These are phyloP conservation scores for Mycena olivaceomarginata DNA, from an alignment of 768 basidiomycete species.

Conservation along the genomic window DNA sequence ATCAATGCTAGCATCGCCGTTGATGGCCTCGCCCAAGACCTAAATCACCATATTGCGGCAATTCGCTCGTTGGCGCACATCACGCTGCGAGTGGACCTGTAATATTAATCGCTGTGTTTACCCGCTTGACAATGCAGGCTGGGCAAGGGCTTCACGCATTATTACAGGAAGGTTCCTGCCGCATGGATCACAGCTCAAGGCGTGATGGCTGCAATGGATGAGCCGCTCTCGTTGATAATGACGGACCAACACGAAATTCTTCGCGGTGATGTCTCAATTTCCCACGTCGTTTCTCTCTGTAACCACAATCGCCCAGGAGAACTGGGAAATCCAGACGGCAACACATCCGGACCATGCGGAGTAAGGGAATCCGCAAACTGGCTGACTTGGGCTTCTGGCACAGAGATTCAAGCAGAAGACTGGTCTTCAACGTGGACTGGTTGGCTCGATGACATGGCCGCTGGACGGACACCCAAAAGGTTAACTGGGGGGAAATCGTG, in stretches of 20 bases:
- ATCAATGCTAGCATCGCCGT: slow-evolving; percentile 31
- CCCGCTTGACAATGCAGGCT: slow-evolving; percentile 26
- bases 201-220: not conserved
- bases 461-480: too few species aligned
- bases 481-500: too few species aligned
- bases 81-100: slow-evolving; percentile 44
- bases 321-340: too few species aligned
- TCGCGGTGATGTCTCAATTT: not conserved
- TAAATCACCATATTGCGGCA: slow-evolving; percentile 43
- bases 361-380: too few species aligned
- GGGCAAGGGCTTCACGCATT: not conserved
- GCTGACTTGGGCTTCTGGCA: too few species aligned
- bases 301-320: not conserved
- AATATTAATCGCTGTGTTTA: slow-evolving; percentile 20
- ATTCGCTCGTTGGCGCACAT: slow-evolving; percentile 42
- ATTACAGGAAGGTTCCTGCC: not conserved
- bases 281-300: not conserved
- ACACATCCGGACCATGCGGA: too few species aligned
- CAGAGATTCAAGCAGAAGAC: too few species aligned
- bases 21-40: slow-evolving; percentile 29
- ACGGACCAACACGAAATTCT: too few species aligned
- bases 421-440: too few species aligned
- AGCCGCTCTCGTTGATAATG: not conserved
- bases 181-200: slow-evolving; percentile 21
- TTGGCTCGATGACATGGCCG: too few species aligned